These are phyloP conservation scores for Pyricularia grisea DNA, from an alignment of 2,329 filamentous ascomycete genomes.

Conservation along the genomic window DNA sequence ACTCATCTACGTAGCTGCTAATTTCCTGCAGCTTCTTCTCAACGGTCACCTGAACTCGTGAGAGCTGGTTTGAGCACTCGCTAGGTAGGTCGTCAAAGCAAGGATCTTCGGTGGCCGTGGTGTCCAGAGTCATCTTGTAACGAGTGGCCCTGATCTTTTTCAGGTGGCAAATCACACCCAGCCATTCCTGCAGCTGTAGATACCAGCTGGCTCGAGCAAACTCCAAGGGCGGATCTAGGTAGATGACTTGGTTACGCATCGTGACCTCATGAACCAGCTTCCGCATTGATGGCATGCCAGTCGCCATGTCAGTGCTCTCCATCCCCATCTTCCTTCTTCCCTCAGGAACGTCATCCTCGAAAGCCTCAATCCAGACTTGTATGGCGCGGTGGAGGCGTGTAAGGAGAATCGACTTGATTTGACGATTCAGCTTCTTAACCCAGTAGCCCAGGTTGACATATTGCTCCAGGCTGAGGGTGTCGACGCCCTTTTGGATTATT, in stretches of 20 bases:
- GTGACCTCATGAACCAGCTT: slow-evolving; percentile 82
- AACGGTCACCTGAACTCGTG: slow-evolving; percentile 71
- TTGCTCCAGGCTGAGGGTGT: slow-evolving; percentile 92
- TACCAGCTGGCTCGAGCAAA: slow-evolving; percentile 92
- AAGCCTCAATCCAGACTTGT: slow-evolving; percentile 77
- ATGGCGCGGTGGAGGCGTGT: slow-evolving; percentile 79
- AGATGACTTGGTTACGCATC: slow-evolving; percentile 97
- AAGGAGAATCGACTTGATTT: slow-evolving; percentile 72
- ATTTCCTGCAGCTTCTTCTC: slow-evolving; percentile 77
- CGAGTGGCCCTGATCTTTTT: slow-evolving; percentile 90
- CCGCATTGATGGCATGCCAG: slow-evolving; percentile 55
- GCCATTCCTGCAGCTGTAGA: slow-evolving; percentile 83
- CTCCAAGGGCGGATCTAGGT: slow-evolving; percentile 86
- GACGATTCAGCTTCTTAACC: slow-evolving; percentile 79
- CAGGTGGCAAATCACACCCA: slow-evolving; percentile 84
- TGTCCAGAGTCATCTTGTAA: slow-evolving; percentile 81
- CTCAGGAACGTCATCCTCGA: slow-evolving; percentile 53
- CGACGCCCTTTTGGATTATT: slow-evolving; percentile 81
- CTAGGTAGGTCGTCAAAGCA: slow-evolving; percentile 80
- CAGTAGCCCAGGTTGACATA: slow-evolving; percentile 89
- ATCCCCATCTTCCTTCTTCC: slow-evolving; percentile 39
- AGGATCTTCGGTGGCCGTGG: slow-evolving; percentile 51
- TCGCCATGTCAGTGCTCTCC: slow-evolving; percentile 29
- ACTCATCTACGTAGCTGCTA: slow-evolving; percentile 85
- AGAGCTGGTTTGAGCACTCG: slow-evolving; percentile 70